Percentiles rank a stretch among this genome's conserved stretches.
Evolutionary conservation across 228 moss, liverwort and hornwort species (phyloP).

Genomic region (Sphagnum magellanicum): DNA sequence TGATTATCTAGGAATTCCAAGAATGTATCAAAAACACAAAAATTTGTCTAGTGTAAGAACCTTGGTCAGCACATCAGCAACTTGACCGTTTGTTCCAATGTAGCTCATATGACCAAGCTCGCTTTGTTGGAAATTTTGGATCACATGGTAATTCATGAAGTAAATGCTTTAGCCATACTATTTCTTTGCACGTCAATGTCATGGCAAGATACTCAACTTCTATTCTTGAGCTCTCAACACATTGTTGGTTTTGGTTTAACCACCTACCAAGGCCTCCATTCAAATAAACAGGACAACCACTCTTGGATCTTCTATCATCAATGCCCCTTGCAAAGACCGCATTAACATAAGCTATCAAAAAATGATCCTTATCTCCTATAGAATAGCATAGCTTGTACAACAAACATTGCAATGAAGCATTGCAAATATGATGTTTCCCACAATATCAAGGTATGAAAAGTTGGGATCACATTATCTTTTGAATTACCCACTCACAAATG

Average conservation of each 20-base stretch:
- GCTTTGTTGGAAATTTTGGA: not conserved
- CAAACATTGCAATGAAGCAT: not conserved
- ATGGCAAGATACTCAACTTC: not conserved
- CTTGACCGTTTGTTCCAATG: not conserved
- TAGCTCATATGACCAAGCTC: not conserved
- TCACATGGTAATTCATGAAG: not conserved
- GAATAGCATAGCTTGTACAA: not conserved
- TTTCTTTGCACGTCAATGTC: not conserved
- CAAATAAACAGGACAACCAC: not conserved
- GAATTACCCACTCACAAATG: not conserved
- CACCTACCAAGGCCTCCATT: not conserved
- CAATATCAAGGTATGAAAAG: constrained; percentile 1
- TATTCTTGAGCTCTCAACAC: not conserved
- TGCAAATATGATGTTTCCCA: constrained; percentile 1
- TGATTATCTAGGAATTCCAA: not conserved
- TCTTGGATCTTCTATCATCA: not conserved
- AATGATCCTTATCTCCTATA: not conserved
- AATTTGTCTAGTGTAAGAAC: not conserved
- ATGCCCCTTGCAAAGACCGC: not conserved
- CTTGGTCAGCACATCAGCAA: not conserved
- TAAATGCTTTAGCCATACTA: not conserved
- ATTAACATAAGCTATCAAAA: not conserved
- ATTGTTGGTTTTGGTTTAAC: not conserved
- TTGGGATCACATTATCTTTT: not conserved
- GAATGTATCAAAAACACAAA: not conserved